A percentile compares a stretch with the other conserved stretches of the same genome.
phyloP scores from a whole-genome alignment of 495 filamentous ascomycete genomes.

The Chlorociboria aeruginascens region DNA sequence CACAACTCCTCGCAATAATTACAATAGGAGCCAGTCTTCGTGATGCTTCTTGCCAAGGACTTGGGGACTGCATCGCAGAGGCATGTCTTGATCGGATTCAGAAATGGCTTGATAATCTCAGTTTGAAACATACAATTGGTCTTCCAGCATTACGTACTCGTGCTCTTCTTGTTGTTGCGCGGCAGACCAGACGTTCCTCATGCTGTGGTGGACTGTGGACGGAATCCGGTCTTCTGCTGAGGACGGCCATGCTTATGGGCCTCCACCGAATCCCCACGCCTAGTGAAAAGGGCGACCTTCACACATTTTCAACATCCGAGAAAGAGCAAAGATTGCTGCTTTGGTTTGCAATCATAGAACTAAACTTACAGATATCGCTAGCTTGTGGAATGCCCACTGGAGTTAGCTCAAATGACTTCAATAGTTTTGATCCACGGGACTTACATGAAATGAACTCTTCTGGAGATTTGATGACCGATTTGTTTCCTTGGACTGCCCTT shows the following conservation, averaged over 20 bases:
- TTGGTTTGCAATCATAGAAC: constrained; percentile 33
- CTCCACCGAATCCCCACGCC: constrained; percentile 14
- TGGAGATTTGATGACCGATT: no score
- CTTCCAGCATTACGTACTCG: constrained; percentile 4
- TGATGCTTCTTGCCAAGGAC: not conserved
- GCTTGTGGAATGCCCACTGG: constrained; percentile 29
- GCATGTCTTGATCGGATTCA: constrained; percentile 6
- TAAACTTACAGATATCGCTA: constrained; percentile 30
- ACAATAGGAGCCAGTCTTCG: not conserved
- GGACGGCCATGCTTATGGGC: constrained; percentile 14
- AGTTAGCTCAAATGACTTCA: constrained; percentile 31
- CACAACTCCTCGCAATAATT: constrained; percentile 8
- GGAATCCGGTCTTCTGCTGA: constrained; percentile 7
- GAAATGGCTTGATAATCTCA: constrained; percentile 7
- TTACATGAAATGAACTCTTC: no score
- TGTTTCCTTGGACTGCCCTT: no score
- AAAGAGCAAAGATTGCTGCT: constrained; percentile 28
- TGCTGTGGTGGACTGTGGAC: constrained; percentile 7
- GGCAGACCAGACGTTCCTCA: not conserved
- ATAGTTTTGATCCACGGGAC: not conserved
- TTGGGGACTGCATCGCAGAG: constrained; percentile 2
- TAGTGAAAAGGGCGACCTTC: constrained; percentile 5
- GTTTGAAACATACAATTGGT: constrained; percentile 5
- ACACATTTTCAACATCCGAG: constrained; percentile 18
- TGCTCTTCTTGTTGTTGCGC: constrained; percentile 9